Conservation (phyloP, 257 asterid species). For the Eustoma russellianum region DNA sequence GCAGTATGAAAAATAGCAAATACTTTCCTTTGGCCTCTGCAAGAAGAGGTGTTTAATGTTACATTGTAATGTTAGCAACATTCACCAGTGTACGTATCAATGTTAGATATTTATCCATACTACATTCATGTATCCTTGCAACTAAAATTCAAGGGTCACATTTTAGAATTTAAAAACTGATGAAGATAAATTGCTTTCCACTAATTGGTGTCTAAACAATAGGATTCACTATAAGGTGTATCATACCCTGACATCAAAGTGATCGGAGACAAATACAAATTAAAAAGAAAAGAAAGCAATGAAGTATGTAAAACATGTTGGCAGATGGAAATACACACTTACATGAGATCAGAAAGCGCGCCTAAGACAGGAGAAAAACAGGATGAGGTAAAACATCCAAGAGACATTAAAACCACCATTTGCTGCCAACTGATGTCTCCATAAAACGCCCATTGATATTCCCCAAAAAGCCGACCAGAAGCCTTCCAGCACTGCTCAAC, state of each 20-base stretch:
- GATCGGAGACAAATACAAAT: too few relatives aligned
- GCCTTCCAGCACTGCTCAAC: slow-evolving; percentile 56
- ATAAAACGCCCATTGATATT: slow-evolving; percentile 56
- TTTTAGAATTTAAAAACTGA: neutral
- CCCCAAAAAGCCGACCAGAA: slow-evolving; percentile 72
- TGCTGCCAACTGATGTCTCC: slow-evolving; percentile 50
- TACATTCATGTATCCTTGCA: neutral
- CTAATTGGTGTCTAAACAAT: too few relatives aligned
- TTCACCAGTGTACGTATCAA: too few relatives aligned
- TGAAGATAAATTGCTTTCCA: neutral
- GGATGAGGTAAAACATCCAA: slow-evolving; percentile 55
- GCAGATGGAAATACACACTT: slow-evolving; percentile 21
- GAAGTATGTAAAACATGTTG: slow-evolving; percentile 7
- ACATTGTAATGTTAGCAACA: too few relatives aligned
- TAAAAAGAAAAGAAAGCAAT: neutral
- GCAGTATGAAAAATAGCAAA: slow-evolving; percentile 58
- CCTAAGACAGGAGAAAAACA: slow-evolving; percentile 66
- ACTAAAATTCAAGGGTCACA: neutral
- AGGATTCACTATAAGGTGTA: too few relatives aligned
- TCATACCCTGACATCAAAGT: too few relatives aligned
- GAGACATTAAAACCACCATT: slow-evolving; percentile 41
- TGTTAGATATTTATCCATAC: neutral
- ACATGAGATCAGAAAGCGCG: slow-evolving; percentile 67
- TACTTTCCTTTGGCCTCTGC: slow-evolving; percentile 75
- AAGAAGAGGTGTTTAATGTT: slow-evolving; percentile 7